Conservation (phyloP, 768 basidiomycete species). For the Cyathus striatus region DNA sequence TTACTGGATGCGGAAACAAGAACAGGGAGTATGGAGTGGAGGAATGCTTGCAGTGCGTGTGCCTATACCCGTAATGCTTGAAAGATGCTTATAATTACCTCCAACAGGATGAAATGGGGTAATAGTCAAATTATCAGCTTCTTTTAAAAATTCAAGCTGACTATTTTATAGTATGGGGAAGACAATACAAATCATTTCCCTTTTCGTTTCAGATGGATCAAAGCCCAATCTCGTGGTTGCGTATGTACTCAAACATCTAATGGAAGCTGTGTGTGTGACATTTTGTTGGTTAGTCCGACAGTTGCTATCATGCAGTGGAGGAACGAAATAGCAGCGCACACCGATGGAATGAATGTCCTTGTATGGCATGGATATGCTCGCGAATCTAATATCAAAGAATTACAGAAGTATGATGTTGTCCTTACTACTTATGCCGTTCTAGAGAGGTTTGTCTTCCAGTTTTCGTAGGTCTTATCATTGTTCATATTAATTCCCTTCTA, state of each 20-base stretch:
- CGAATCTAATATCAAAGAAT: conserved; percentile 56
- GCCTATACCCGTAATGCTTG: not conserved
- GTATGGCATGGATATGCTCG: conserved; percentile 90
- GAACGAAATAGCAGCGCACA: conserved; percentile 87
- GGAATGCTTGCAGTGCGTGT: conserved; percentile 83
- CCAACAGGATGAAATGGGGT: conserved; percentile 89
- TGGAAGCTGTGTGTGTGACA: conserved; percentile 44
- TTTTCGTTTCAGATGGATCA: conserved; percentile 72
- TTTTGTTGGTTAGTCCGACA: conserved; percentile 37
- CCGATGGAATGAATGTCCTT: conserved; percentile 76
- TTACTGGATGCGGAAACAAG: conserved; percentile 95
- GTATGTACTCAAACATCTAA: conserved; percentile 35
- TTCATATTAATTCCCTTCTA: conserved; percentile 16
- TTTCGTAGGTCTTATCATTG: not conserved
- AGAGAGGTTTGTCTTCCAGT: conserved; percentile 45
- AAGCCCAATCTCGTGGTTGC: conserved; percentile 92
- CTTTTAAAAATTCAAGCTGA: not conserved
- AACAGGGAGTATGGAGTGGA: conserved; percentile 80
- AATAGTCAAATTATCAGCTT: conserved; percentile 9
- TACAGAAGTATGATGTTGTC: conserved; percentile 88
- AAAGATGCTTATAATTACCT: not conserved
- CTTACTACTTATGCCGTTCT: conserved; percentile 85
- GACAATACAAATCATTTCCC: conserved; percentile 93
- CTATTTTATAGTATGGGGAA: conserved; percentile 78
- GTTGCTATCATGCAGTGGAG: conserved; percentile 79